Conservation (phyloP, 495 filamentous ascomycete species). For the Diplogelasinospora grovesii region DNA sequence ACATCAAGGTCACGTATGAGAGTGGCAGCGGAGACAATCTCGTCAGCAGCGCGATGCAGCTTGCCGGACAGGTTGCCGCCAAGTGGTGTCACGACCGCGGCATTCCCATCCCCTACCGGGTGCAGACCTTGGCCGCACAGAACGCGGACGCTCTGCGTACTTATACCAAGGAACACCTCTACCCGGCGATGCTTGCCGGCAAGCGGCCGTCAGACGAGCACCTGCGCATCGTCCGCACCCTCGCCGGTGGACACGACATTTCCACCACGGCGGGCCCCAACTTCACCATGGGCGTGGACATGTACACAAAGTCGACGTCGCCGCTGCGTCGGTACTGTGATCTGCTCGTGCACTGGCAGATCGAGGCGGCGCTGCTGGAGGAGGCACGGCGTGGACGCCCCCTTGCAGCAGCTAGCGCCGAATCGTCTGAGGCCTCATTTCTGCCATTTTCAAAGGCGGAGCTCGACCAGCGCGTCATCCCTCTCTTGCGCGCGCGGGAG, state of each 20-base stretch:
- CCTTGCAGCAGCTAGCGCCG: conserved; percentile 36
- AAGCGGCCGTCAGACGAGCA: conserved; percentile 48
- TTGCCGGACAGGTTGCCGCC: conserved; percentile 67
- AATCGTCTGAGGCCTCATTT: conserved; percentile 17
- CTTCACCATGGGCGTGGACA: conserved; percentile 54
- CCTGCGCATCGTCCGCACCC: conserved; percentile 54
- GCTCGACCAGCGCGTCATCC: conserved; percentile 47
- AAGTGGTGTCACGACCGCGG: conserved; percentile 65
- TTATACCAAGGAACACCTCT: conserved; percentile 44
- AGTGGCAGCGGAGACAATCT: conserved; percentile 16
- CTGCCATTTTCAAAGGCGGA: conserved; percentile 58
- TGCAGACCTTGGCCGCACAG: conserved; percentile 53
- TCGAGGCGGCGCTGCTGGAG: conserved; percentile 71
- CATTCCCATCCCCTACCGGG: conserved; percentile 74
- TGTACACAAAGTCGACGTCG: conserved; percentile 76
- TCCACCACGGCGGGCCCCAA: conserved; percentile 46
- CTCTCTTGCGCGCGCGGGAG: conserved; percentile 45
- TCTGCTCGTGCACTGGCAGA: conserved; percentile 85
- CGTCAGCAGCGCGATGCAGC: conserved; percentile 59
- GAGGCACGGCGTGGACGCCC: conserved; percentile 51
- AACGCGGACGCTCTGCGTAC: conserved; percentile 31
- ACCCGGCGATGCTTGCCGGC: conserved; percentile 47
- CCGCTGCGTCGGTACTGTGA: conserved; percentile 81
- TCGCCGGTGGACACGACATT: conserved; percentile 49
- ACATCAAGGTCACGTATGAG: conserved; percentile 32